Percentiles rank a stretch among this genome's conserved stretches.
These are phyloP conservation scores for Auxenochlorella pyrenoidosa DNA, from an alignment of 139 green algal genomes.

Conservation along the genomic window DNA sequence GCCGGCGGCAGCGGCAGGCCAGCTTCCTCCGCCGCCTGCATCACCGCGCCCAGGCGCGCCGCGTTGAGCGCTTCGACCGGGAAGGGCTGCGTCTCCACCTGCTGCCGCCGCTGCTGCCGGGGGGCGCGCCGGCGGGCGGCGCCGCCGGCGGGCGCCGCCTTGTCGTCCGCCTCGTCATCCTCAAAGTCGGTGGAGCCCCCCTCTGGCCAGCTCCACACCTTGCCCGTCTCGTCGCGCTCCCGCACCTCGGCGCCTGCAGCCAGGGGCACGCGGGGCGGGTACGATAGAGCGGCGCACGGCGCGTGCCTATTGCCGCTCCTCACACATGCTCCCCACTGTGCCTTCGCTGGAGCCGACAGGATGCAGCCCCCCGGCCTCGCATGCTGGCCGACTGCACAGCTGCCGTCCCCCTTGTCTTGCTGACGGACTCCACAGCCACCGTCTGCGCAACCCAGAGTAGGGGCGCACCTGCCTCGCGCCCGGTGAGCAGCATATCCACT, in stretches of 20 bases:
- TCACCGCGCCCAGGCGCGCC: background rate
- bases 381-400: too few species aligned
- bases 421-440: too few species aligned
- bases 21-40: conserved; percentile 13
- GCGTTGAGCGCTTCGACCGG: conserved; percentile 1
- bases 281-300: too few species aligned
- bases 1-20: background rate
- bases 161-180: background rate
- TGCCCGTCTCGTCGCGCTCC: conserved; percentile 23
- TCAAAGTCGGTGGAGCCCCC: conserved; percentile 14
- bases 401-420: too few species aligned
- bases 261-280: too few species aligned
- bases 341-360: too few species aligned
- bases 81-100: conserved; percentile 21
- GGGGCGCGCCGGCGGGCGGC: background rate
- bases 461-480: conserved; percentile 29
- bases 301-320: too few species aligned
- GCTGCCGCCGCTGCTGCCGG: conserved; percentile 7
- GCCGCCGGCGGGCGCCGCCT: background rate
- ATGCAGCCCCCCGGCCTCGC: too few species aligned
- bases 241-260: conserved; percentile 30
- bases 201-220: conserved; percentile 30
- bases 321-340: too few species aligned
- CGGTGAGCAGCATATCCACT: conserved; percentile 49
- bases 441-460: too few species aligned